phyloP scores from a whole-genome alignment of 129 eudicot species.

The Chrysanthemum lavandulifolium region DNA sequence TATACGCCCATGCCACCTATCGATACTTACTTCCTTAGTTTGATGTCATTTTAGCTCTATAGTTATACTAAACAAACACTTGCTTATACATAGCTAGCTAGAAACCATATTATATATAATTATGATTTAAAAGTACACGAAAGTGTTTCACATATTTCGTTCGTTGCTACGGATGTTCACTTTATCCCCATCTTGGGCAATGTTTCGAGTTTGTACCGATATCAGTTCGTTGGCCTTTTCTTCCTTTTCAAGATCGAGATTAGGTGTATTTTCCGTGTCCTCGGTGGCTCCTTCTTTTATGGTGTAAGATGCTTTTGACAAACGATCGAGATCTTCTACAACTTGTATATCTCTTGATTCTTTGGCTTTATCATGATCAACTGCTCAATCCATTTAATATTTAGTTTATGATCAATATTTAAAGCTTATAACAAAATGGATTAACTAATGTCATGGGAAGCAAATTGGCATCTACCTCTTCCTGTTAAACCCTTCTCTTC shows the following conservation, averaged over 20 bases:
- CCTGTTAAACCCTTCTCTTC: conserved; percentile 13
- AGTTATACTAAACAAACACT: too few relatives aligned
- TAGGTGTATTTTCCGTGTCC: neutral
- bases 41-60: too few relatives aligned
- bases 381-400: conserved; percentile 25
- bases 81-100: too few relatives aligned
- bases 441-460: neutral
- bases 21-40: too few relatives aligned
- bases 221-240: neutral
- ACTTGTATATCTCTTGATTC: conserved; percentile 5
- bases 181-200: conserved; percentile 9
- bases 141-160: conserved; percentile 13
- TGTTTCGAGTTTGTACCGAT: conserved; percentile 10
- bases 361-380: conserved; percentile 23
- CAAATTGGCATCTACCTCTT: conserved; percentile 17
- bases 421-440: too few relatives aligned
- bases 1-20: too few relatives aligned
- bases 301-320: conserved; percentile 10
- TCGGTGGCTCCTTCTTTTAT: neutral
- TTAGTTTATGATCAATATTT: neutral
- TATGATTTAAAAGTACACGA: too few relatives aligned
- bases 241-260: neutral
- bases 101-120: too few relatives aligned
- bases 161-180: conserved; percentile 16
- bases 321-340: conserved; percentile 21